These are phyloP conservation scores for Nyssa sinensis DNA, from an alignment of 148 eudicot genomes.

Conservation along the genomic window DNA sequence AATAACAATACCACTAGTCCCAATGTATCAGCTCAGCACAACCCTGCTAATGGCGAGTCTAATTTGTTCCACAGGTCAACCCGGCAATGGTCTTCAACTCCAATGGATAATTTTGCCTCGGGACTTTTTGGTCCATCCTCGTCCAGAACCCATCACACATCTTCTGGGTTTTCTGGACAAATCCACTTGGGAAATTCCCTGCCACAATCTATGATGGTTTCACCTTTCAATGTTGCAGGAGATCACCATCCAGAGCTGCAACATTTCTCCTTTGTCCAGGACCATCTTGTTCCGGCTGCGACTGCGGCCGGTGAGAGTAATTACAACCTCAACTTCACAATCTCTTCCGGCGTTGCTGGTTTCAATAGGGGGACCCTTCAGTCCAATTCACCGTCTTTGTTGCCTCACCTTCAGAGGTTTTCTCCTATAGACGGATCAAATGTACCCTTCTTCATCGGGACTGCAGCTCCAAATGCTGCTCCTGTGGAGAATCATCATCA, in stretches of 20 bases:
- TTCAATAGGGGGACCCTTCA: conserved; percentile 99
- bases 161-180: conserved; percentile 23
- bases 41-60: conserved; percentile 11
- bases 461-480: conserved; percentile 34
- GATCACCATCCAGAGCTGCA: conserved; percentile 35
- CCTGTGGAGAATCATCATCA: conserved; percentile 41
- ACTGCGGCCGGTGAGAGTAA: conserved; percentile 26
- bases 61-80: conserved; percentile 29
- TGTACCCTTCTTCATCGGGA: conserved; percentile 65
- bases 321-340: conserved; percentile 62
- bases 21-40: conserved; percentile 28
- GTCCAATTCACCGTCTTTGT: conserved; percentile 87
- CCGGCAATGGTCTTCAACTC: conserved; percentile 37
- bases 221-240: conserved; percentile 29
- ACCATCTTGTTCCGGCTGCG: conserved; percentile 34
- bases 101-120: conserved; percentile 57
- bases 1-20: conserved; percentile 24
- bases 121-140: conserved; percentile 29
- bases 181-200: conserved; percentile 32
- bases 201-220: conserved; percentile 31
- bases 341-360: conserved; percentile 56
- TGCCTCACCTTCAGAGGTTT: conserved; percentile 74
- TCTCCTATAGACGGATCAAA: conserved; percentile 54
- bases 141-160: conserved; percentile 12
- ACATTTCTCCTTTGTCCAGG: conserved; percentile 45